Base-by-base conservation (phyloP, 2,329 filamentous ascomycete genomes). In the Penicillium sp. region DNA sequence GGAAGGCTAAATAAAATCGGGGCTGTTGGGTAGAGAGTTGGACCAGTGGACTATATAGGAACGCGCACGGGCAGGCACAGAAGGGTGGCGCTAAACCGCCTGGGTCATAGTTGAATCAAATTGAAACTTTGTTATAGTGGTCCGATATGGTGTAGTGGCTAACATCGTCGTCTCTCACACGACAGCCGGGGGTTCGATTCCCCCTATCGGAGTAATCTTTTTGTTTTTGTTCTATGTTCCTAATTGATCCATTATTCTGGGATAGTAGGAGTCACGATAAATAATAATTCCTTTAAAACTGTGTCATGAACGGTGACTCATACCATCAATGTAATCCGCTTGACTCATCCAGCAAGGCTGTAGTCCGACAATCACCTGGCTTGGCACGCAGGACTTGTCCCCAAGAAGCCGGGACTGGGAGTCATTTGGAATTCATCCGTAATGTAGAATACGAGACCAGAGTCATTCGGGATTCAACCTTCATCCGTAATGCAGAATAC, bases 131-230 rank as follows among this genome's bases (percentile, higher is more conserved):
- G n/a, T n/a, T n/a, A n/a, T n/a, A n/a, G n/a, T n/a, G n/a, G n/a
- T 40, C 37, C 37, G 37, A 40, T 40, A 40, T 65, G 65, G 67
- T 60, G 64, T 65, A 67, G 63, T 37, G 33, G 33, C 33, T 37
- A 37, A 37, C 33, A 37, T 37, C 33, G 33, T 37, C 33, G 33
- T 37, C 33, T 37, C 33, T 37, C 33, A 37, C 33, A 37, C 33
- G 33, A 37, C 33, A 37, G 33, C 33, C 33, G 33, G 33, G 33
- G 33, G 33, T 37, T 37, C 33, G 33, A 37, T 37, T 37, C 33
- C 33, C 33, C 33, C 33, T 37, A 37, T 37, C 33, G 33, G 33
- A 37, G 33, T 18, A 9, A 9, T 9, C 0, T 37, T 37, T 37
- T 37, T 37, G 3, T 18, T 18, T n/a, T 18, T n/a, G 3, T 33